These are phyloP conservation scores for Pythium volutum DNA, from an alignment of 352 stramenopile species.

Conservation along the genomic window DNA sequence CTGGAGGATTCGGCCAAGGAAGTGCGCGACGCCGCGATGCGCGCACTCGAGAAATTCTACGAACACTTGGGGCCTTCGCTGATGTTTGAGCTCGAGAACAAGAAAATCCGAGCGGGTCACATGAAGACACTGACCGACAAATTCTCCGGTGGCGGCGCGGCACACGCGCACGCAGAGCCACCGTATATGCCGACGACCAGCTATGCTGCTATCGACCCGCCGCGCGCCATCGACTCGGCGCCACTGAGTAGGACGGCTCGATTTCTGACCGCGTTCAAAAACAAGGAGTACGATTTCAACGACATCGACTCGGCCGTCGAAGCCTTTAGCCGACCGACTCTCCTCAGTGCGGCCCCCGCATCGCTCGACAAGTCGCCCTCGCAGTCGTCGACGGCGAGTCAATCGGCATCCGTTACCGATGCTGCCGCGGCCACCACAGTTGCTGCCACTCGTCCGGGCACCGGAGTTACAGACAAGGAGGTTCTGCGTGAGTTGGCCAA, in stretches of 20 bases:
- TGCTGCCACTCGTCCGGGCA: not conserved
- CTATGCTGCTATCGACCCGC: not conserved
- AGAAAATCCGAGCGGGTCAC: constrained; percentile 68
- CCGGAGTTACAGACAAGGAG: constrained; percentile 48
- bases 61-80: constrained; percentile 57
- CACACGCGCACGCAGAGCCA: not conserved
- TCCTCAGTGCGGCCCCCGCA: not conserved
- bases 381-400: constrained; percentile 37
- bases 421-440: not conserved
- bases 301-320: constrained; percentile 34
- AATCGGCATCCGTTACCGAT: constrained; percentile 13
- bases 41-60: constrained; percentile 74
- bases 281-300: constrained; percentile 36
- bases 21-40: constrained; percentile 71
- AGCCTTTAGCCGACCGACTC: constrained; percentile 11
- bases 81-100: constrained; percentile 64
- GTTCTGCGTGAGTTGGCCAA: constrained; percentile 55
- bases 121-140: constrained; percentile 73
- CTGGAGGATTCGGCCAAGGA: constrained; percentile 84
- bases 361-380: constrained; percentile 38
- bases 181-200: not conserved
- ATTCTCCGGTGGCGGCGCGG: constrained; percentile 28
- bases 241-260: constrained; percentile 26
- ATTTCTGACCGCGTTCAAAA: constrained; percentile 25
- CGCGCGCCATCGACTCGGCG: constrained; percentile 3